Percentiles rank a stretch among this genome's conserved stretches.
These are phyloP conservation scores for Cyberlindnera saturnus DNA, from an alignment of 805 yeast species.

Conservation along the genomic window DNA sequence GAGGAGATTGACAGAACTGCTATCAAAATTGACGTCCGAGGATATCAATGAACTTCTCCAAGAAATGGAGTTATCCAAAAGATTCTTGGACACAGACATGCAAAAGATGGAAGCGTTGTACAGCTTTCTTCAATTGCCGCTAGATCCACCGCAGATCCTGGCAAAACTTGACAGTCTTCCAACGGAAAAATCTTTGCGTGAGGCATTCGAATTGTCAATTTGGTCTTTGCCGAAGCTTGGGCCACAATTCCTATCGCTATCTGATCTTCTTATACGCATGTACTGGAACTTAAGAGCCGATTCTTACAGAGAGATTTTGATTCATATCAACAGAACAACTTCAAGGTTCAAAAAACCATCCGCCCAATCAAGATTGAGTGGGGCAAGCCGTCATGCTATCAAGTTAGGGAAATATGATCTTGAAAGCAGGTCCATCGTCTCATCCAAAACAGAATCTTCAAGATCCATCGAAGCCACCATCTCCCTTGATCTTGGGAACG, in stretches of 20 bases:
- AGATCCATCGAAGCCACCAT: not conserved
- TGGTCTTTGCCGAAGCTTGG: not conserved
- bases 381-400: slow-evolving; percentile 16
- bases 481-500: slow-evolving; percentile 4
- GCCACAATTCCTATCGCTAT: slow-evolving; percentile 4
- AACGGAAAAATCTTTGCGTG: not conserved
- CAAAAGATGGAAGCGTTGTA: not conserved
- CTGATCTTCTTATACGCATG: slow-evolving; percentile 10
- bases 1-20: not conserved
- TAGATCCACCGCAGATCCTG: slow-evolving; percentile 2
- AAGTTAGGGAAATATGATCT: slow-evolving; percentile 1
- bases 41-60: not conserved
- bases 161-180: not conserved
- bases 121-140: not conserved
- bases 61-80: not conserved
- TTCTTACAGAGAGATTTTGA: slow-evolving; percentile 1
- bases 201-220: not conserved
- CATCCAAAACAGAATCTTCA: not conserved
- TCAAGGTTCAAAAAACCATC: slow-evolving; percentile 10
- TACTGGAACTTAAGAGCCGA: slow-evolving; percentile 2
- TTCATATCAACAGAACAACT: slow-evolving; percentile 10
- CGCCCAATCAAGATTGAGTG: slow-evolving; percentile 9
- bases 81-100: not conserved
- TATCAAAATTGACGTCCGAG: not conserved
- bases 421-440: not conserved